phyloP scores from a whole-genome alignment of 1,139 yeast species.

The Scheffersomyces lignicola region DNA sequence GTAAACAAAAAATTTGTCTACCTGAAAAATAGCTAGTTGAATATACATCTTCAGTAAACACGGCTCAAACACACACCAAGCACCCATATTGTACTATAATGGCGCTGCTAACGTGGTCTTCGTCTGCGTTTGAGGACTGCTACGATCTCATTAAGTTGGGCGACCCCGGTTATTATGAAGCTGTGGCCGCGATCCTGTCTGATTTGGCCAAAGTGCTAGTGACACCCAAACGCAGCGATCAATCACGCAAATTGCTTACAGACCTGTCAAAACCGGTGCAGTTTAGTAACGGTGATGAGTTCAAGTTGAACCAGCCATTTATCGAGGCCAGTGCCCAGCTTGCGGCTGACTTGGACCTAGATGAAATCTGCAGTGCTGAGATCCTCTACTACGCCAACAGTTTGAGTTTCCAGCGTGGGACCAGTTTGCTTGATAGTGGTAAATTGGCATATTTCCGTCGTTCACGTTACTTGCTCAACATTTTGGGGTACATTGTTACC shows the following conservation, averaged over 20 bases:
- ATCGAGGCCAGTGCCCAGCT: conserved; percentile 60
- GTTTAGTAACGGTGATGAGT: conserved; percentile 57
- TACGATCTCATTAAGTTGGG: conserved; percentile 35
- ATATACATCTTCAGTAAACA: too few species aligned
- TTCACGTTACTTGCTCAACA: conserved; percentile 68
- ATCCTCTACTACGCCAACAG: conserved; percentile 39
- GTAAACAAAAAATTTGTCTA: too few species aligned
- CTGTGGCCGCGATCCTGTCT: conserved; percentile 25
- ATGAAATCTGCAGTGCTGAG: conserved; percentile 40
- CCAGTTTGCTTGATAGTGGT: conserved; percentile 64
- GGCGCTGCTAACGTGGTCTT: conserved; percentile 42
- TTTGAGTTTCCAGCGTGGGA: conserved; percentile 48
- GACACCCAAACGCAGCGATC: conserved; percentile 53
- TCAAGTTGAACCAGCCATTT: conserved; percentile 61
- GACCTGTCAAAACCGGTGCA: conserved; percentile 52
- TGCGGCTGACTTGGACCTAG: conserved; percentile 40
- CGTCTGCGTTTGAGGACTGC: conserved; percentile 33
- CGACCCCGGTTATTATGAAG: conserved; percentile 26
- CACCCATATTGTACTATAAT: conserved; percentile 5
- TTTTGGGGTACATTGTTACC: conserved; percentile 57
- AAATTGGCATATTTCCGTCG: conserved; percentile 70
- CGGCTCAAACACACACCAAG: too few species aligned
- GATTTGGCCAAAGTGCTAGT: conserved; percentile 53
- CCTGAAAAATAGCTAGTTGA: too few species aligned
- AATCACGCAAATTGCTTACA: conserved; percentile 50